Base-by-base conservation (phyloP, 1,284 basidiomycete genomes). In the Leccinum griseonigrum region DNA sequence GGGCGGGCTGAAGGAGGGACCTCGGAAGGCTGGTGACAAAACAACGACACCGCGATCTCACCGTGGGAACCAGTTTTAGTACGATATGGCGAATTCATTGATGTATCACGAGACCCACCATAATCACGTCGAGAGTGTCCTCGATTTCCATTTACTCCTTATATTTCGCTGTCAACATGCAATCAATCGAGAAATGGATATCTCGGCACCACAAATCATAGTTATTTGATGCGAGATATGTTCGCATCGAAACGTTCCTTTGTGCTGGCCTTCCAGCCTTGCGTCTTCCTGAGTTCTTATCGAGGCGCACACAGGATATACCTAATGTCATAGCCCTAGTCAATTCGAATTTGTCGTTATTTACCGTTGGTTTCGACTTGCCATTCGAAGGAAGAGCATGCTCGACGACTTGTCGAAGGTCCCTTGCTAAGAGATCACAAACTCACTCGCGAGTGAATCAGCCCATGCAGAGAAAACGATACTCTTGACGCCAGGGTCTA, bases 391-490 rank as follows among this genome's bases (percentile, higher is more conserved):
- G 71, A 52, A 92, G 74, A 0, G 91, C 90, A 62, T 83, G 81
- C 64, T 89, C 81, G 54, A 91, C 80, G 67, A 91, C 88, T 90
- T 54, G 50, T 46, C 14, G 64, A 11, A 9, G 9, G 50, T 58
- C 38, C 38, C 22, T 51, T 22, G 3, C 56, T 22, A 43, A 31
- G 22, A 40, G 22, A 40, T 34, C 9, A 50, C 43, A 56, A 32
- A 77, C 88, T 65, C 66, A 91, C 90, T 92, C 48, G 82, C 79
- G 51, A 92, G 71, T 0, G 89, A 91, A 76, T 91, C 90, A 4
- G 86, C 86, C 89, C 90, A 92, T 4, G 90, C 90, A n/a, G 90
- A 92, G 68, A 92, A 92, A 29, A 92, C 83, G 56, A 92, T 91
- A 67, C 87, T 91, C 76, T 92, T 92, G 31, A 87, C 78, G 5